These are phyloP conservation scores for Amanita molliuscula DNA, from an alignment of 768 basidiomycete species.

Conservation along the genomic window DNA sequence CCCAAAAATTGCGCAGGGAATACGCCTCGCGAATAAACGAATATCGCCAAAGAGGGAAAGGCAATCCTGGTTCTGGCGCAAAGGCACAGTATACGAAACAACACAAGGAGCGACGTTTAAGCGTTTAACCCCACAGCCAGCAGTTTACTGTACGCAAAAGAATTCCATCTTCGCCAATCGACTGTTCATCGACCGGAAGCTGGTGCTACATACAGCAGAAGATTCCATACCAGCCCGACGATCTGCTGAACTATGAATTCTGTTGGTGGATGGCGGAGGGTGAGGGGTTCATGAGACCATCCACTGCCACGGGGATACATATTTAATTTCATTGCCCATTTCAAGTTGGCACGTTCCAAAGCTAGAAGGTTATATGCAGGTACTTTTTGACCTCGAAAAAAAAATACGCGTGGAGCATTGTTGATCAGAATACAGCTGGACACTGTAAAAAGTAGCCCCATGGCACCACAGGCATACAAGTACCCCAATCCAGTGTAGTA, in stretches of 20 bases:
- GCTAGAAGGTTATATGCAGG: constrained; percentile 2
- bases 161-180: constrained; percentile 7
- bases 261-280: constrained; percentile 10
- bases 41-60: constrained; percentile 14
- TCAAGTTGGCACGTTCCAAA: constrained; percentile 8
- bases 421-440: constrained; percentile 8
- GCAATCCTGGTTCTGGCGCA: constrained; percentile 13
- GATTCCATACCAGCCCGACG: constrained; percentile 7
- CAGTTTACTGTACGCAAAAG: constrained; percentile 9
- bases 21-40: constrained; percentile 12
- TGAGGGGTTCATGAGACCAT: constrained; percentile 21
- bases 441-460: background rate
- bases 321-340: constrained; percentile 20
- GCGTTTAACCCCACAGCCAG: constrained; percentile 11
- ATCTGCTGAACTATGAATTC: constrained; percentile 14
- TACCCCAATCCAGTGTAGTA: constrained; percentile 4
- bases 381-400: constrained; percentile 1
- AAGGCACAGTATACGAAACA: constrained; percentile 9
- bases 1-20: constrained; percentile 15
- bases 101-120: too few relatives aligned
- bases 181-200: constrained; percentile 8
- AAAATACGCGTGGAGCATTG: constrained; percentile 6
- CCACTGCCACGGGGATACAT: constrained; percentile 22
- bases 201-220: constrained; percentile 8
- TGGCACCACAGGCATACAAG: constrained; percentile 8